Percentiles rank a stretch among this genome's conserved stretches.
Evolutionary conservation across 805 yeast species (phyloP).

Genomic region (Wickerhamomyces hampshirensis): DNA sequence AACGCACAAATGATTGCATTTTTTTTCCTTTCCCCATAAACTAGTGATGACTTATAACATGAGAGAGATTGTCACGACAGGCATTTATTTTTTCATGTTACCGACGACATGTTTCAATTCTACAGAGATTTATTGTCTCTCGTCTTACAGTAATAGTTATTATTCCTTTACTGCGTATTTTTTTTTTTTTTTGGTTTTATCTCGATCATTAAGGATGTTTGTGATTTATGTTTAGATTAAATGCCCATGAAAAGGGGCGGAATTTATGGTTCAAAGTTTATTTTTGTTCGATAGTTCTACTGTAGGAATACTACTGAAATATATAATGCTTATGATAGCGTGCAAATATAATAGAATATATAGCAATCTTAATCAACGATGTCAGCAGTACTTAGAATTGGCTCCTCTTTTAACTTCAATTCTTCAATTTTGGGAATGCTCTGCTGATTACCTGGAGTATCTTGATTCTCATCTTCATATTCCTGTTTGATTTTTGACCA

Average conservation of each 20-base stretch:
- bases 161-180: background rate
- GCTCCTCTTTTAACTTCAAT: slow-evolving; percentile 12
- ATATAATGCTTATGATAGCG: background rate
- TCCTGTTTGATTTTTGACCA: slow-evolving; percentile 51
- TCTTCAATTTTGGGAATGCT: slow-evolving; percentile 13
- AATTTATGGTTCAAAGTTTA: too few relatives aligned
- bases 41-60: too few relatives aligned
- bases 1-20: background rate
- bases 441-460: slow-evolving; percentile 8
- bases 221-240: background rate
- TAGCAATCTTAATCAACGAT: slow-evolving; percentile 31
- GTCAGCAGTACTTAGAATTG: slow-evolving; percentile 29
- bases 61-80: too few relatives aligned
- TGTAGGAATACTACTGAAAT: too few relatives aligned
- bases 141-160: too few relatives aligned
- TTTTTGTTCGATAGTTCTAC: too few relatives aligned
- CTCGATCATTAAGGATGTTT: background rate
- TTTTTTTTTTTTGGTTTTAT: background rate
- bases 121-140: too few relatives aligned
- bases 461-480: slow-evolving; percentile 25
- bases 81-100: too few relatives aligned
- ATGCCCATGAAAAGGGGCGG: too few relatives aligned
- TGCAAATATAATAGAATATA: background rate
- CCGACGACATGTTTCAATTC: too few relatives aligned
- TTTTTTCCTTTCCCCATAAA: too few relatives aligned